Percentiles rank a stretch among this genome's conserved stretches.
phyloP scores from a whole-genome alignment of 768 basidiomycete genomes.

The Mycena epipterygia region DNA sequence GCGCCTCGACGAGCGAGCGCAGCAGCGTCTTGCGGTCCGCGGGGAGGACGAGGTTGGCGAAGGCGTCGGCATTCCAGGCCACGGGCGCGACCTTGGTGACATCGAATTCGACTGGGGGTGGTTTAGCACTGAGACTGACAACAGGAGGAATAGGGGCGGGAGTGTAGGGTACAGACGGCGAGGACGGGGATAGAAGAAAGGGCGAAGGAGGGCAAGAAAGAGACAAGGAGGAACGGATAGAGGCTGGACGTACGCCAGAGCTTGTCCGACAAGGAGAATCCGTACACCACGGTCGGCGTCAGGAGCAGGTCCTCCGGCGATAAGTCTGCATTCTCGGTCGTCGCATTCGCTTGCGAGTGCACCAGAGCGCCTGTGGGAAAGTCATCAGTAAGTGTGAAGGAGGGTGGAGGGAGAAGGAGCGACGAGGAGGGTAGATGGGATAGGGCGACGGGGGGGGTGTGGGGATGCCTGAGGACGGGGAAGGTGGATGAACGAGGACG shows the following conservation, averaged over 20 bases:
- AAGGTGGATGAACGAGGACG: no score
- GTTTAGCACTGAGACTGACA: no score
- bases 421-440: neutral
- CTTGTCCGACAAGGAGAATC: constrained; percentile 74
- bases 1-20: constrained; percentile 70
- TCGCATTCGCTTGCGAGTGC: constrained; percentile 30
- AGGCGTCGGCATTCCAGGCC: constrained; percentile 70
- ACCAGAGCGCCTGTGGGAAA: constrained; percentile 38
- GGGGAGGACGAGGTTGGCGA: constrained; percentile 72
- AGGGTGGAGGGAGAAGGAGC: no score
- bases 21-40: constrained; percentile 65
- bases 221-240: no score
- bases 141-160: neutral
- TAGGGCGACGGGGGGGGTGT: neutral
- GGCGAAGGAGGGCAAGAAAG: neutral
- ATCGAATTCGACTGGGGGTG: constrained; percentile 67
- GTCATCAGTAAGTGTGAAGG: neutral
- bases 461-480: neutral
- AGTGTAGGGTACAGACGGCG: no score
- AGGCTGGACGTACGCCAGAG: constrained; percentile 61
- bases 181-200: neutral
- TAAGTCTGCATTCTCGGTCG: constrained; percentile 44
- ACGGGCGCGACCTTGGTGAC: constrained; percentile 67
- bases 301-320: constrained; percentile 68
- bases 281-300: constrained; percentile 69